Percentiles rank a stretch among this genome's conserved stretches.
These are phyloP conservation scores for Trichocomaceae sp. DNA, from an alignment of 2,329 filamentous ascomycete species.

Conservation along the genomic window DNA sequence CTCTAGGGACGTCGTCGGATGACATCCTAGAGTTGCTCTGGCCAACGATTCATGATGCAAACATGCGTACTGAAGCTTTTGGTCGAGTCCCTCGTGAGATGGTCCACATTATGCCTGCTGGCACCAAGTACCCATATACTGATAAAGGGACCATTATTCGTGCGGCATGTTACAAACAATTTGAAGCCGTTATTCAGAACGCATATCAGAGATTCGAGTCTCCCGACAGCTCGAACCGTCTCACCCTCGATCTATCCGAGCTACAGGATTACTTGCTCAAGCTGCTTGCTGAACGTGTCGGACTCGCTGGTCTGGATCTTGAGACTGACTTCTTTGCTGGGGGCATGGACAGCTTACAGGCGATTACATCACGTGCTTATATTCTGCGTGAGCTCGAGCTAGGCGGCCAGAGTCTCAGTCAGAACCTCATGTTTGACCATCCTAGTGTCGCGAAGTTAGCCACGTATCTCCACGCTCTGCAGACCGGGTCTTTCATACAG, in stretches of 20 bases:
- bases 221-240: background rate
- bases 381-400: constrained; percentile 37
- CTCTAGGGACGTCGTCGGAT: background rate
- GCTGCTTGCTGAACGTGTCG: background rate
- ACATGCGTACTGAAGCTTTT: background rate
- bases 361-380: constrained; percentile 40
- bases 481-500: background rate
- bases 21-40: background rate
- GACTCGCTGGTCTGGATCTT: background rate
- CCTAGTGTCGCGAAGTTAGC: background rate
- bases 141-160: background rate
- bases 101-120: background rate
- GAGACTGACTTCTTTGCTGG: constrained; percentile 40
- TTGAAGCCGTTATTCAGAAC: background rate
- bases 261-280: background rate
- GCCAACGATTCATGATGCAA: background rate
- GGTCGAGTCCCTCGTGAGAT: background rate
- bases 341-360: constrained; percentile 44
- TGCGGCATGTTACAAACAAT: background rate
- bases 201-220: background rate
- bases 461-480: background rate
- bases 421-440: constrained; percentile 23
- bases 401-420: constrained; percentile 18
- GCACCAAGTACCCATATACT: background rate
- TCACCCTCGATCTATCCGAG: background rate